Percentiles rank a stretch among this genome's conserved stretches.
phyloP scores from a whole-genome alignment of 768 basidiomycete species.

The Tricholoma saponaceum region DNA sequence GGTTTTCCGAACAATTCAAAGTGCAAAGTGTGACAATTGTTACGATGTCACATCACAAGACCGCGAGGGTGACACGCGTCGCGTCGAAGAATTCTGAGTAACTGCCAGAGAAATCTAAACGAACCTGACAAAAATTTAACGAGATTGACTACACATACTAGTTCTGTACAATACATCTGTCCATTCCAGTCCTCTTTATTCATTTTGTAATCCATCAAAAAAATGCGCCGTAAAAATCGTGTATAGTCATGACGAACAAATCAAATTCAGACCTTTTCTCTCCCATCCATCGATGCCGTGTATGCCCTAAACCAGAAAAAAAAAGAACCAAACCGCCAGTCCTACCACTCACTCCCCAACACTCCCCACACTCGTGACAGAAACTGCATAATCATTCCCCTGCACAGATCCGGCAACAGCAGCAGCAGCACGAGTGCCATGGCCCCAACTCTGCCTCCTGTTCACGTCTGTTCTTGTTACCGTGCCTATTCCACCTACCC shows the following conservation, averaged over 20 bases:
- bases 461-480: not conserved
- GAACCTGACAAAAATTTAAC: not conserved
- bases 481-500: not conserved
- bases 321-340: too few species aligned
- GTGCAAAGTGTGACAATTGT: too few species aligned
- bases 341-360: not conserved
- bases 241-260: too few species aligned
- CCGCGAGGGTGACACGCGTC: not conserved
- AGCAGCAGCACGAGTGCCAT: not conserved
- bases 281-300: not conserved
- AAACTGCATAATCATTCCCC: not conserved
- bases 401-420: not conserved
- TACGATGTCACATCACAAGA: not conserved
- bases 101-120: too few species aligned
- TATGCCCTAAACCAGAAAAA: not conserved
- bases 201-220: not conserved
- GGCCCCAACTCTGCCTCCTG: not conserved
- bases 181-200: not conserved
- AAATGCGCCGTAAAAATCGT: too few species aligned
- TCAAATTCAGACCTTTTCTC: not conserved
- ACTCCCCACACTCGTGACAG: not conserved
- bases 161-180: not conserved
- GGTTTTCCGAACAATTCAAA: too few species aligned
- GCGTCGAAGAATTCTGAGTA: too few species aligned
- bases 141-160: not conserved